A percentile compares a stretch with the other conserved stretches of the same genome.
Conservation (phyloP, 75 land plant species). For the Pinus albicaulis region DNA sequence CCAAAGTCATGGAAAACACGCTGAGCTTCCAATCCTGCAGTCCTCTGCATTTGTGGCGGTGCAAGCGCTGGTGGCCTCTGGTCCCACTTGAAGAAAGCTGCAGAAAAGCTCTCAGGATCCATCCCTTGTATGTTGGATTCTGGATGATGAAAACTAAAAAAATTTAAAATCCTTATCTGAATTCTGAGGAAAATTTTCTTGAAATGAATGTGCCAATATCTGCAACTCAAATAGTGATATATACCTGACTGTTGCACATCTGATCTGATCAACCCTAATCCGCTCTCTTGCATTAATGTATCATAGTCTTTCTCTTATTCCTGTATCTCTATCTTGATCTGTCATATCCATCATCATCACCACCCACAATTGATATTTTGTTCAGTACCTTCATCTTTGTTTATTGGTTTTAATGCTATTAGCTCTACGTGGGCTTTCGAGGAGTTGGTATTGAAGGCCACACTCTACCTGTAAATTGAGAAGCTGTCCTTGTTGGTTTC, state of each 20-base stretch:
- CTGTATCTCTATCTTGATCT: not conserved
- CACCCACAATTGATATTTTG: slow-evolving; percentile 1
- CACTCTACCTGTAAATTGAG: slow-evolving; percentile 1
- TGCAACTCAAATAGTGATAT: not conserved
- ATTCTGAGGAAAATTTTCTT: too few relatives aligned
- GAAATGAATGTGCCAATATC: not conserved
- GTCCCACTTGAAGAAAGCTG: slow-evolving; percentile 10
- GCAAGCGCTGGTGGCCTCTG: not conserved
- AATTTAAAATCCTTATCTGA: too few relatives aligned
- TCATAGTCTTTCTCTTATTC: not conserved
- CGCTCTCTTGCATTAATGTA: not conserved
- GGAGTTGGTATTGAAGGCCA: not conserved
- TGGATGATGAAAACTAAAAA: too few relatives aligned
- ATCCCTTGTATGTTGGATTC: not conserved
- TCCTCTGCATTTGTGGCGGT: slow-evolving; percentile 5
- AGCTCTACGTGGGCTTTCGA: slow-evolving; percentile 1
- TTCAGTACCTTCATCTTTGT: not conserved
- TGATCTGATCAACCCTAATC: not conserved
- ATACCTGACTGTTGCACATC: not conserved
- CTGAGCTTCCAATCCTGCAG: not conserved
- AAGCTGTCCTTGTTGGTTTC: not conserved
- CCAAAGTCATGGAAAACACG: not conserved
- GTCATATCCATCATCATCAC: not conserved
- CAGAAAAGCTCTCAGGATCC: slow-evolving; percentile 11
- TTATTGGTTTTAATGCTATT: too few relatives aligned